Evolutionary conservation across 1,139 yeast species (phyloP).

Genomic region (Lizanozyma gosingica): DNA sequence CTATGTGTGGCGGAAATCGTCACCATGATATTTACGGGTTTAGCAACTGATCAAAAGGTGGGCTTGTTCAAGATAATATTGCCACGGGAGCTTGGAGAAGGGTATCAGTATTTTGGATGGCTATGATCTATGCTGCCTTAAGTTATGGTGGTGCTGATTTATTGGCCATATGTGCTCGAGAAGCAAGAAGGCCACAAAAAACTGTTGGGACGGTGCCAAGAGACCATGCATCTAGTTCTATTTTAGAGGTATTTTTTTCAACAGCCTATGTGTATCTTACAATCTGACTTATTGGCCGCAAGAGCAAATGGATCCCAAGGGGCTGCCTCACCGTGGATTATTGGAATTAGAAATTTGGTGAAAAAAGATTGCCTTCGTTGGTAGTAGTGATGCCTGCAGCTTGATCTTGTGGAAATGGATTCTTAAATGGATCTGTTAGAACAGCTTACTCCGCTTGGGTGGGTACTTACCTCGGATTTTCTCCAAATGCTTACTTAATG

Average conservation of each 20-base stretch:
- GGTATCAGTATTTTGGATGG: constrained; percentile 28
- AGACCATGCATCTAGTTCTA: constrained; percentile 28
- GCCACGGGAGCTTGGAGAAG: constrained; percentile 25
- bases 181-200: constrained; percentile 23
- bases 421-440: constrained; percentile 27
- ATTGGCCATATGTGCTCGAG: constrained; percentile 26
- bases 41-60: constrained; percentile 27
- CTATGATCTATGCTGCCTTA: constrained; percentile 29
- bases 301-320: constrained; percentile 16
- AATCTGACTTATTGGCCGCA: constrained; percentile 21
- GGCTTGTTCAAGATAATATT: constrained; percentile 23
- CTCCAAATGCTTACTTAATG: constrained; percentile 23
- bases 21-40: constrained; percentile 28
- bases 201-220: constrained; percentile 26
- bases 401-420: constrained; percentile 33
- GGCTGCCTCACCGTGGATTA: constrained; percentile 33
- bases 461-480: constrained; percentile 29
- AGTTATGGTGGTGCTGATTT: constrained; percentile 37
- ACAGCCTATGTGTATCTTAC: constrained; percentile 24
- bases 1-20: constrained; percentile 36
- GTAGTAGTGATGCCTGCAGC: constrained; percentile 28
- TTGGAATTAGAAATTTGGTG: constrained; percentile 28
- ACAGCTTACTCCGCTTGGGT: constrained; percentile 28
- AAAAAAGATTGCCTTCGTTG: constrained; percentile 25
- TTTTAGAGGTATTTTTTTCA: constrained; percentile 30